Percentiles rank a stretch among this genome's conserved stretches.
Evolutionary conservation across 495 filamentous ascomycete species (phyloP).

Genomic region (Podospora comata): DNA sequence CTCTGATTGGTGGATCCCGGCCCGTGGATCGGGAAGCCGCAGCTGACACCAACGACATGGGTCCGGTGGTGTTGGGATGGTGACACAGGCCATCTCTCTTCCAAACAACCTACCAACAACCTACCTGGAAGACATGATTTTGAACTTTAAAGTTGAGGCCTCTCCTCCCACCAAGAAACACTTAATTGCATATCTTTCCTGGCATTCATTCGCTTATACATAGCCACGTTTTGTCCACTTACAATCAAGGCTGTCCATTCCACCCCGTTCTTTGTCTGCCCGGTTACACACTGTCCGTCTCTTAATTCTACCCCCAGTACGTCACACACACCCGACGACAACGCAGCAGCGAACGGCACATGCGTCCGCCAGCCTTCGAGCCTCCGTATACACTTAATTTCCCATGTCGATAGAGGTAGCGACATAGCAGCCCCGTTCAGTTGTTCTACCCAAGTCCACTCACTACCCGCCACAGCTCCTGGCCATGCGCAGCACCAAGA

Average conservation of each 20-base stretch:
- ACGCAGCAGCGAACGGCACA: neutral
- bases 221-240: neutral
- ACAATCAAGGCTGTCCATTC: neutral
- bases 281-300: too few species aligned
- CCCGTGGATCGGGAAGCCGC: slow-evolving; percentile 13
- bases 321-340: neutral
- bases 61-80: slow-evolving; percentile 1
- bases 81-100: slow-evolving; percentile 3
- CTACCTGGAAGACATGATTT: too few species aligned
- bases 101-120: neutral
- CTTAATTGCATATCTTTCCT: neutral
- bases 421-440: neutral
- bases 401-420: neutral
- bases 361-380: neutral
- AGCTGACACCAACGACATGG: slow-evolving; percentile 11
- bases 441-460: neutral
- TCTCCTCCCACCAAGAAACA: neutral
- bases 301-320: neutral
- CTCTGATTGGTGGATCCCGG: slow-evolving; percentile 15
- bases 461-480: neutral
- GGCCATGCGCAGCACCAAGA: slow-evolving; percentile 12
- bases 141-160: neutral
- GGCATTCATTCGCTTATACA: neutral
- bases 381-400: neutral
- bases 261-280: neutral